These are phyloP conservation scores for Arabidopsis suecica DNA, from an alignment of 345 rosid genomes.

Conservation along the genomic window DNA sequence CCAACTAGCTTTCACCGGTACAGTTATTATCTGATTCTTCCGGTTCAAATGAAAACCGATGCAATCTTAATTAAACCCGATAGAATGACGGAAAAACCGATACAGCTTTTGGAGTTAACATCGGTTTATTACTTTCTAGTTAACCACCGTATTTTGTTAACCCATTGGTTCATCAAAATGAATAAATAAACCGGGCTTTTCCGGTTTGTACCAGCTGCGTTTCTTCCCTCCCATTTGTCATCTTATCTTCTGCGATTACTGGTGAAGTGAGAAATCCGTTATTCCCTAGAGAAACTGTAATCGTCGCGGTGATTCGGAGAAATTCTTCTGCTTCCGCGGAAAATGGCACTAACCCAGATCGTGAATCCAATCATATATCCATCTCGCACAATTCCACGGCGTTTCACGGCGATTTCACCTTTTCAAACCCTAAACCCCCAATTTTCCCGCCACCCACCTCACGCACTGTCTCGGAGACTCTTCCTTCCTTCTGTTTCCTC, in stretches of 20 bases:
- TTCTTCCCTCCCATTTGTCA: slow-evolving; percentile 41
- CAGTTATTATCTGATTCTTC: background rate
- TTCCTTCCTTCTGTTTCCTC: slow-evolving; percentile 77
- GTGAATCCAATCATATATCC: slow-evolving; percentile 43
- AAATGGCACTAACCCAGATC: slow-evolving; percentile 53
- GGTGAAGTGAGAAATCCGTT: slow-evolving; percentile 2
- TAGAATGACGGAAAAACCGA: background rate
- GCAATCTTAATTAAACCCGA: slow-evolving; percentile 21
- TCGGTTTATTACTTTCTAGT: background rate
- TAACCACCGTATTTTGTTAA: background rate
- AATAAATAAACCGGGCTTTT: background rate
- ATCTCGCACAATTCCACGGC: slow-evolving; percentile 28
- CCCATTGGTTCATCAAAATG: slow-evolving; percentile 10
- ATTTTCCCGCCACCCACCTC: slow-evolving; percentile 46
- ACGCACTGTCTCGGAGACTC: slow-evolving; percentile 61
- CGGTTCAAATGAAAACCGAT: background rate
- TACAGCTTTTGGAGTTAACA: background rate
- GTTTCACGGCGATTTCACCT: slow-evolving; percentile 30
- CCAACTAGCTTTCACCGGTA: slow-evolving; percentile 7
- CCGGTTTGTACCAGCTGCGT: slow-evolving; percentile 15
- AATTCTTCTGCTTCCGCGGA: background rate
- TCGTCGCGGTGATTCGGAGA: background rate
- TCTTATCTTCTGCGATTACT: slow-evolving; percentile 34
- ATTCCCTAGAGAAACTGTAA: slow-evolving; percentile 11
- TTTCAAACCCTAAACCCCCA: slow-evolving; percentile 39